phyloP scores from a whole-genome alignment of 768 basidiomycete species.

The Albatrellus ellisii region DNA sequence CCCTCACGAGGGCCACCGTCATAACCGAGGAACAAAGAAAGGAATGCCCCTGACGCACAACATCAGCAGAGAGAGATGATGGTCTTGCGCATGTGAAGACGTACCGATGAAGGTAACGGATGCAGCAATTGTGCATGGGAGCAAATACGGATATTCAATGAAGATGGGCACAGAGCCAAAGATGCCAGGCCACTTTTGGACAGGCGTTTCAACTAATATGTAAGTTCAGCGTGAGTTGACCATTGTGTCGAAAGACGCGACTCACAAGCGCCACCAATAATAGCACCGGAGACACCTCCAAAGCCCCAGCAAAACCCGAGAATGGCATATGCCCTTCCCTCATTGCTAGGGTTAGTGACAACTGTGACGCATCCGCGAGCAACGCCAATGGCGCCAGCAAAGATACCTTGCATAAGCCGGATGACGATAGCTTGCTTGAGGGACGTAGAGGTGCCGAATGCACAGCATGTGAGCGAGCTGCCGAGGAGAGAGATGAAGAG shows the following conservation, averaged over 20 bases:
- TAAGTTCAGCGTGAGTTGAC: slow-evolving; percentile 8
- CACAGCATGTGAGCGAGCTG: slow-evolving; percentile 62
- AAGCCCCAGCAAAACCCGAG: slow-evolving; percentile 95
- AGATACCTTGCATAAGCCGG: slow-evolving; percentile 83
- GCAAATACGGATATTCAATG: slow-evolving; percentile 74
- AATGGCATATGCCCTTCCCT: slow-evolving; percentile 89
- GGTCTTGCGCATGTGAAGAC: slow-evolving; percentile 8
- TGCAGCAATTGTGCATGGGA: slow-evolving; percentile 75
- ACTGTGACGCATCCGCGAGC: slow-evolving; percentile 80
- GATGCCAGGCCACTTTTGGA: slow-evolving; percentile 69
- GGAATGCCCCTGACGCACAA: slow-evolving; percentile 49
- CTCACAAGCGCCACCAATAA: slow-evolving; percentile 76
- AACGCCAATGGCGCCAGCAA: slow-evolving; percentile 90
- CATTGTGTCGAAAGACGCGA: slow-evolving; percentile 7
- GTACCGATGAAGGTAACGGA: slow-evolving; percentile 60
- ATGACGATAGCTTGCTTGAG: slow-evolving; percentile 74
- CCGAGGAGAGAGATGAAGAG: slow-evolving; percentile 78
- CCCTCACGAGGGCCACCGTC: slow-evolving; percentile 88
- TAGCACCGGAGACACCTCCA: slow-evolving; percentile 85
- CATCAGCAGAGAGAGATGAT: not conserved
- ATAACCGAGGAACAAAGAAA: slow-evolving; percentile 78
- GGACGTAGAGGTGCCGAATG: slow-evolving; percentile 68
- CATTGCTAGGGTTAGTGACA: slow-evolving; percentile 86
- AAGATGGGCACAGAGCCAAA: slow-evolving; percentile 61
- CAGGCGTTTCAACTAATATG: slow-evolving; percentile 64